Evolutionary conservation across 176 grass and related monocot genomes (phyloP), one percentile per base, ranked within the genome.

Genomic region (bread wheat (Triticum aestivum)): DNA sequence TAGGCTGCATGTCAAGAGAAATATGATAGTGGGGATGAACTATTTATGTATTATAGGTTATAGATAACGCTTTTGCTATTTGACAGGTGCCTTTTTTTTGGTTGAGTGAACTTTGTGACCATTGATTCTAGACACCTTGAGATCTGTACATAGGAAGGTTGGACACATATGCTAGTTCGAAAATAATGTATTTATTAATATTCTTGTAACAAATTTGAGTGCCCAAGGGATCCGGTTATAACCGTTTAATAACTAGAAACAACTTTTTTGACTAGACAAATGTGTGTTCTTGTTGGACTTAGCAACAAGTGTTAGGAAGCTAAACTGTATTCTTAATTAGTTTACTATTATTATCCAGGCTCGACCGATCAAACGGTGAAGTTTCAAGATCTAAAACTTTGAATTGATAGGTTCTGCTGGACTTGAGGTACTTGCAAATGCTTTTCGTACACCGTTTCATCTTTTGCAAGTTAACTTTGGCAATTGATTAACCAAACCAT

Each of bases 331-430:
- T 33, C 62, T 70, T 7, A 83, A 32, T 39, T 44, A 79, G 56
- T 86, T 79, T 61, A 62, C 14, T 86, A 30, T 73, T 72, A 75
- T 85, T 82, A 92, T 86, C 32, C 84, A 92, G 96, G 93, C 26
- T 96, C 93, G 44, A 82, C 88, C 78, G 93, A 98, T 82, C 90
- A 69, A 65, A 95, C 91, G 1, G 88, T 98, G 66, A 98, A 95
- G 44, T 95, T 98, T 92, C 94, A 88, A 93, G 96, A 98, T 67
- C 90, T 98, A 41, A 93, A 88, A 98, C 90, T 64, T 95, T 77
- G 96, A 98, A 91, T 78, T 95, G 79, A 98, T 95, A 77, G 96
- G 96, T 83, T 95, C 96, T 92, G 84, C 90, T 61, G 88, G 88
- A 74, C 84, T 93, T 2, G 93, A 98, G 93, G 93, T 98, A 95